phyloP scores from a whole-genome alignment of 164 flowering plant species.

The Vitis rotundifolia region DNA sequence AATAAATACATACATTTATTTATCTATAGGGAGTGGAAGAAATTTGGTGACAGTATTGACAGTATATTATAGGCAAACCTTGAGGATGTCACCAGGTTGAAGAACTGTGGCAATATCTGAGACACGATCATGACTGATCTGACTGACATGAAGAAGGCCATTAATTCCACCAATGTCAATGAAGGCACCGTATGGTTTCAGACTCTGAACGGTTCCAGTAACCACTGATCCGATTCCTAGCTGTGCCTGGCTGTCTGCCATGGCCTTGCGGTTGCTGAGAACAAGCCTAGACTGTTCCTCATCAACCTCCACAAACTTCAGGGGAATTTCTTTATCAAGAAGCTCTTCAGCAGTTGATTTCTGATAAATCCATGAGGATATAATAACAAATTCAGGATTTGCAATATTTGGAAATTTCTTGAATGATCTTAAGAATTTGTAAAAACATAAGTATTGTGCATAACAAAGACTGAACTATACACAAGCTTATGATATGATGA shows the following conservation, averaged over 20 bases:
- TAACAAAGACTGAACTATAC: too few relatives aligned
- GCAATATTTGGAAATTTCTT: background rate
- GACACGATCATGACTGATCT: constrained; percentile 96
- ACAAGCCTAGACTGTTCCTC: constrained; percentile 86
- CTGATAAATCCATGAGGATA: constrained; percentile 34
- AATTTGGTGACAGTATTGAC: background rate
- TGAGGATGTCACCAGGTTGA: constrained; percentile 93
- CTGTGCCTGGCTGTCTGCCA: constrained; percentile 97
- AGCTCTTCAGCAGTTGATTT: constrained; percentile 85
- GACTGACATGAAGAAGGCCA: constrained; percentile 98
- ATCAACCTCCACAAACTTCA: constrained; percentile 93
- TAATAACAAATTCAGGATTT: background rate
- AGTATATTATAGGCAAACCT: constrained; percentile 43
- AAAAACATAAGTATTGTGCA: too few relatives aligned
- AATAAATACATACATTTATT: background rate
- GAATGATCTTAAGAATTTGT: too few relatives aligned
- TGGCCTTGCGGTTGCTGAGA: constrained; percentile 94
- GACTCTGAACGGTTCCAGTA: constrained; percentile 84
- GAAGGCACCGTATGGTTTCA: constrained; percentile 97
- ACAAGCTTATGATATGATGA: too few relatives aligned
- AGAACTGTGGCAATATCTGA: constrained; percentile 91
- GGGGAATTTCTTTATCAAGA: constrained; percentile 79
- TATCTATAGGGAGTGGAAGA: background rate
- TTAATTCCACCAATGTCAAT: constrained; percentile 97
- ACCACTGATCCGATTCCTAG: constrained; percentile 97